Conservation (phyloP, 495 filamentous ascomycete genomes). For the Aspergillus funiculosus region DNA sequence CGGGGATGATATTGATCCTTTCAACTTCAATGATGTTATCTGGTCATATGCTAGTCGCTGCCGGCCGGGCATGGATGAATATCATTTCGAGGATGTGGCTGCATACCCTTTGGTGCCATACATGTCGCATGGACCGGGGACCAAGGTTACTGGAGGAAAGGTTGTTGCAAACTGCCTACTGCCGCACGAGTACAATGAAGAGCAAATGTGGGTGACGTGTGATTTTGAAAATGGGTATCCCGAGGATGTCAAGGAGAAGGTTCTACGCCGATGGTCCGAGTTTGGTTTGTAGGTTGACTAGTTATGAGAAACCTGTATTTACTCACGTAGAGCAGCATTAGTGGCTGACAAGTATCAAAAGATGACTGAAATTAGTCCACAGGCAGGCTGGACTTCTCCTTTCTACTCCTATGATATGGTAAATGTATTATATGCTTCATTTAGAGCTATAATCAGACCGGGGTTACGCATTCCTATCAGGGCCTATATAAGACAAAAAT, state of each 20-base stretch:
- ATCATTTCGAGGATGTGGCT: slow-evolving; percentile 22
- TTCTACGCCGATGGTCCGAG: not conserved
- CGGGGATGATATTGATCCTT: slow-evolving; percentile 28
- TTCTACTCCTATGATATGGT: no score
- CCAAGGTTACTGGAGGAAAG: not conserved
- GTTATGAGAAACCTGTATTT: not conserved
- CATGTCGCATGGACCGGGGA: slow-evolving; percentile 15
- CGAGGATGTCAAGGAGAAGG: not conserved
- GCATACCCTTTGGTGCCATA: slow-evolving; percentile 29
- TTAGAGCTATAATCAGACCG: no score
- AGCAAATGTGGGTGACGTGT: not conserved
- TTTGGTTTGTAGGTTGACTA: not conserved
- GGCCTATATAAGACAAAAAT: no score
- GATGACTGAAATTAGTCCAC: no score
- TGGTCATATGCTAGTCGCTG: slow-evolving; percentile 29
- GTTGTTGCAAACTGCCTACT: not conserved
- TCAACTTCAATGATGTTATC: slow-evolving; percentile 23
- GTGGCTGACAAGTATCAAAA: no score
- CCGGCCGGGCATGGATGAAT: slow-evolving; percentile 24
- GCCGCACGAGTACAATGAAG: not conserved
- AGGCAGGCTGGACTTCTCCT: no score
- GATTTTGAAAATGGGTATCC: slow-evolving; percentile 8
- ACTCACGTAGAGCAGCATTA: no score
- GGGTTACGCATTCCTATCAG: no score
- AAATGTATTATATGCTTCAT: no score